phyloP scores from a whole-genome alignment of 352 stramenopile species.

The Pythium coloratum region DNA sequence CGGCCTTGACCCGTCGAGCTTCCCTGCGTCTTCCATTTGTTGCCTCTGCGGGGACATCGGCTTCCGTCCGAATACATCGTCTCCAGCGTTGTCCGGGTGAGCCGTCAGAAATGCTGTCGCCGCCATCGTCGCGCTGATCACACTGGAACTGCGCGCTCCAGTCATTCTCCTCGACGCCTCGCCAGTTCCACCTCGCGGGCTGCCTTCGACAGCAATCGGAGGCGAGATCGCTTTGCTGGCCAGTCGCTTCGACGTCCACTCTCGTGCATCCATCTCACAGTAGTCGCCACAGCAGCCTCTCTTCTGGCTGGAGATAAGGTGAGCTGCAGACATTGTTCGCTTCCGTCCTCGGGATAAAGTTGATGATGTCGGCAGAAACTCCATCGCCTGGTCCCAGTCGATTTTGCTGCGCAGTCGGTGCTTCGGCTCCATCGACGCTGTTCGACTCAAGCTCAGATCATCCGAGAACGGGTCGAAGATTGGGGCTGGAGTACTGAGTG shows the following conservation, averaged over 20 bases:
- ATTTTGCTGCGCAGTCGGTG: conserved; percentile 31
- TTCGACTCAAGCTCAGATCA: background rate
- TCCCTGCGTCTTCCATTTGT: conserved; percentile 27
- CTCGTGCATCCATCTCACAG: conserved; percentile 46
- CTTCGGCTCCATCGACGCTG: conserved; percentile 8
- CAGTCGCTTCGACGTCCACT: conserved; percentile 44
- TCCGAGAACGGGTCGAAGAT: conserved; percentile 44
- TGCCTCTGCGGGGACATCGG: conserved; percentile 38
- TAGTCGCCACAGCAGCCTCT: conserved; percentile 71
- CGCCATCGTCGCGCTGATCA: conserved; percentile 48
- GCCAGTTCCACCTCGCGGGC: background rate
- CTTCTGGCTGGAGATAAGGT: conserved; percentile 76
- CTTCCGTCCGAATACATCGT: conserved; percentile 29
- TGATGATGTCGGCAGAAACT: conserved; percentile 52
- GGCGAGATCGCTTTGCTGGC: background rate
- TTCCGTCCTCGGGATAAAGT: conserved; percentile 54
- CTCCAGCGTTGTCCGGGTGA: conserved; percentile 30
- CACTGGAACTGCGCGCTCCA: conserved; percentile 40
- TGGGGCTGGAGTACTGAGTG: background rate
- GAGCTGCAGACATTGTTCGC: conserved; percentile 55
- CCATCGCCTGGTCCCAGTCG: conserved; percentile 57
- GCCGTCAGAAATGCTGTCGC: conserved; percentile 57
- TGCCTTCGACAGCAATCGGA: background rate
- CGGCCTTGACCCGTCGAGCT: conserved; percentile 9
- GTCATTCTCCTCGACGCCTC: conserved; percentile 16